Percentiles rank a stretch among this genome's conserved stretches.
Conservation (phyloP, 2,329 filamentous ascomycete genomes). For the Fusarium haematococcum region DNA sequence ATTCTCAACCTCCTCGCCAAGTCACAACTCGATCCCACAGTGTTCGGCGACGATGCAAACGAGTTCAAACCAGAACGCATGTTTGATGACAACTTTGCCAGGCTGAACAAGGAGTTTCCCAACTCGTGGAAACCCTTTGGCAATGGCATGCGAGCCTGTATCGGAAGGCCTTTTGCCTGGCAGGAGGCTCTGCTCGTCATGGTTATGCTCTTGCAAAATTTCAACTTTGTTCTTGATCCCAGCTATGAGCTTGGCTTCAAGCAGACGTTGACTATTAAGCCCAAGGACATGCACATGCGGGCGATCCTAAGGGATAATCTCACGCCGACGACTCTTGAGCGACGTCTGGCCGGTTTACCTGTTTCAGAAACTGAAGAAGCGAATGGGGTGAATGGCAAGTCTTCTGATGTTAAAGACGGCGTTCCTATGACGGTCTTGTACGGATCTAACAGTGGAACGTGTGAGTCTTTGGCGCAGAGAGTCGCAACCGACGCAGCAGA, state of each 20-base stretch:
- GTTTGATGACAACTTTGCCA: background rate
- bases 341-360: background rate
- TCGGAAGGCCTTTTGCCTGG: slow-evolving; percentile 79
- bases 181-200: slow-evolving; percentile 74
- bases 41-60: background rate
- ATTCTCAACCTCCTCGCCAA: background rate
- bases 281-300: background rate
- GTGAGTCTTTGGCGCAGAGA: background rate
- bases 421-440: background rate
- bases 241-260: slow-evolving; percentile 66
- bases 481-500: background rate
- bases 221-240: slow-evolving; percentile 73
- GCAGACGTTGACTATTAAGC: slow-evolving; percentile 50
- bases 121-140: slow-evolving; percentile 80
- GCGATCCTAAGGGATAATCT: background rate
- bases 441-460: background rate
- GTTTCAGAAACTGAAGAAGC: background rate
- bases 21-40: background rate
- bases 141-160: slow-evolving; percentile 76
- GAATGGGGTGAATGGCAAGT: background rate
- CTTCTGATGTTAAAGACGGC: background rate
- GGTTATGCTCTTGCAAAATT: slow-evolving; percentile 75
- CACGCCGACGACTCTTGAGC: background rate
- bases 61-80: background rate
- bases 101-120: slow-evolving; percentile 64